Evolutionary conservation across 805 yeast genomes (phyloP).

Genomic region (Scheffersomyces stipitis): DNA sequence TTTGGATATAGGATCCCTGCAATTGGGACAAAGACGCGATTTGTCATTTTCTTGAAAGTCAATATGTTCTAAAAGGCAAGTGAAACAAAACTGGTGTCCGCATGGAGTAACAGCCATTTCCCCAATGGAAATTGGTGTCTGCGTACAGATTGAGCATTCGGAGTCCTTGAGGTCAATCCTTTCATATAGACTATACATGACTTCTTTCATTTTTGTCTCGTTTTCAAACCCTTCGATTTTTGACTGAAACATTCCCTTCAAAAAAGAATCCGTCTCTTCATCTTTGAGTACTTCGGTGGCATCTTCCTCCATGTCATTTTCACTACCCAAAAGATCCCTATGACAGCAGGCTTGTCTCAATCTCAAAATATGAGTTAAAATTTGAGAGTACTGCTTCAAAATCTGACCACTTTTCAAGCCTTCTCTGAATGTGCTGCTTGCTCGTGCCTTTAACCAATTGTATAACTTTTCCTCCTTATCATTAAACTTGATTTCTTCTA

Average conservation of each 20-base stretch:
- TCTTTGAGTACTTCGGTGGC: constrained; percentile 1
- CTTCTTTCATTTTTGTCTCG: constrained; percentile 19
- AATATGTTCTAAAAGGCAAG: constrained; percentile 72
- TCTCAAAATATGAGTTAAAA: constrained; percentile 78
- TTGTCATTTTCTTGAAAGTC: constrained; percentile 57
- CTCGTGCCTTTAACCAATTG: constrained; percentile 64
- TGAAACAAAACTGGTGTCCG: constrained; percentile 75
- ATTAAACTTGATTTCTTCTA: constrained; percentile 67
- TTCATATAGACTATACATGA: constrained; percentile 28
- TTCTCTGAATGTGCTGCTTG: constrained; percentile 59
- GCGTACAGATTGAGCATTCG: constrained; percentile 86
- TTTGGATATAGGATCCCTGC: constrained; percentile 57
- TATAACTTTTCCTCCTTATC: constrained; percentile 67
- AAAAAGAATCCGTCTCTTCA: constrained; percentile 2
- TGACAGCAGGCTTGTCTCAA: constrained; percentile 90
- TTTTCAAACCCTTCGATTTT: constrained; percentile 15
- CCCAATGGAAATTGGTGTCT: constrained; percentile 55
- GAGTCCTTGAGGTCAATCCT: constrained; percentile 39
- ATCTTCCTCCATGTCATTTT: constrained; percentile 54
- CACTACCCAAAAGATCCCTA: constrained; percentile 57
- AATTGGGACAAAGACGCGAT: constrained; percentile 68
- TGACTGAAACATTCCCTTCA: constrained; percentile 1
- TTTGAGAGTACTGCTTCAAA: constrained; percentile 71
- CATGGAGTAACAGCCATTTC: constrained; percentile 70
- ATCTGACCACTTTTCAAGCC: constrained; percentile 65